Base-by-base conservation (phyloP, 2,329 filamentous ascomycete species). In the Aureobasidium leucospermi region DNA sequence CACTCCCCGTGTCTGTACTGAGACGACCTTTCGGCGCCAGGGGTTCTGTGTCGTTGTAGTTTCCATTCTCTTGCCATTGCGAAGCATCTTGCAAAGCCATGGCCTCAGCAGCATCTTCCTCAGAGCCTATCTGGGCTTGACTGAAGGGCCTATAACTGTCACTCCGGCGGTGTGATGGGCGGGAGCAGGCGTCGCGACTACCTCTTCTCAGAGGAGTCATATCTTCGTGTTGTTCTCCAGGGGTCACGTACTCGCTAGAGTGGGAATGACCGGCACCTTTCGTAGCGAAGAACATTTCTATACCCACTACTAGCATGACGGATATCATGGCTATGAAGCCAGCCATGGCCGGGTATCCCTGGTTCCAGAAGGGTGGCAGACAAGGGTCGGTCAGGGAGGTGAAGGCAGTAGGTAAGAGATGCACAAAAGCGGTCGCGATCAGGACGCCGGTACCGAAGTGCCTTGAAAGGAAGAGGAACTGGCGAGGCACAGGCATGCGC, bases 271-370 rank as follows among this genome's bases (percentile, higher is more conserved):
- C 78, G 8, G 82, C 83, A 5, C 84, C 84, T 68, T 81, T 80
- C 57, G 86, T 88, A 0, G 90, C 91, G 65, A 97, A 86, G 71
- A 91, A 90, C 75, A 94, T 96, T 73, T 97, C 93, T 56, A 96
- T 81, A 2, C 85, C 83, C 6, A 96, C 89, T 3, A 96, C 91
- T 4, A 88, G 76, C 61, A 96, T 79, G n/a, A 90, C 88, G 10
- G 88, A 85, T 9, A 85, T 73, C 88, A 96, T 93, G 59, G 89
- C 88, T 48, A 96, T 83, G 49, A 94, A 79, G 2, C 91, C 90
- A 0, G 90, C 85, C 70, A 95, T 86, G 6, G 89, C 89, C 48
- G 80, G 83, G 71, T 94, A 96, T n/a, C 83, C 82, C 63, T 87
- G 69, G 70, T 83, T 93, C 82, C 92, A 96, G 69, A 91, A 87